These are phyloP conservation scores for Hygrocybe coccinea DNA, from an alignment of 768 basidiomycete species.

Conservation along the genomic window DNA sequence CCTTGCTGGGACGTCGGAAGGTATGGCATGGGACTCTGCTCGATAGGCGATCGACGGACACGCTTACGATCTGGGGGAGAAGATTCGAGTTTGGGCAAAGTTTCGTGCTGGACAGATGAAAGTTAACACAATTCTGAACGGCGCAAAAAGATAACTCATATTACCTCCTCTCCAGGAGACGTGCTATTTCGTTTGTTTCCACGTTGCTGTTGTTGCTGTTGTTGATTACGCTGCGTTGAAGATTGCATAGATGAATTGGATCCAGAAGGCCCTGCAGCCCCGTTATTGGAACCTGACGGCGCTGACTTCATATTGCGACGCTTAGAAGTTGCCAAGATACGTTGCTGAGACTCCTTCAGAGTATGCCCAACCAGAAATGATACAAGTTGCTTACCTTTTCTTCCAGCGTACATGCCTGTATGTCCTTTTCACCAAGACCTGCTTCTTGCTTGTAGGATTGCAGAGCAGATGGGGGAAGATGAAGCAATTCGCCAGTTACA, in stretches of 20 bases:
- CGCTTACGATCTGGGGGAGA: conserved; percentile 59
- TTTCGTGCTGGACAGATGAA: conserved; percentile 37
- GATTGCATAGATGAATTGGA: conserved; percentile 26
- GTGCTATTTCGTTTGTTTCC: conserved; percentile 53
- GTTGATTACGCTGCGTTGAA: conserved; percentile 25
- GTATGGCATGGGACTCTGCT: conserved; percentile 31
- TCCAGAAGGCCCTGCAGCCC: conserved; percentile 36
- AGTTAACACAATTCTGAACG: conserved; percentile 5
- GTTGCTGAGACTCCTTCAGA: conserved; percentile 26
- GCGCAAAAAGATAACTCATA: conserved; percentile 9
- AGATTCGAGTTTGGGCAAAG: conserved; percentile 43
- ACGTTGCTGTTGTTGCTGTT: conserved; percentile 27
- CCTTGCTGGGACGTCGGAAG: conserved; percentile 27
- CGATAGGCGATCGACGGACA: conserved; percentile 45
- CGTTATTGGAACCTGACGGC: conserved; percentile 31
- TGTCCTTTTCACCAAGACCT: conserved; percentile 40
- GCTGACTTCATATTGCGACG: conserved; percentile 24
- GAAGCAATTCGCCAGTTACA: not conserved
- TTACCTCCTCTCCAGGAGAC: conserved; percentile 62
- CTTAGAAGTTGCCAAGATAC: conserved; percentile 30
- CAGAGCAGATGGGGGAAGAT: conserved; percentile 35
- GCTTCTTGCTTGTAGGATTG: conserved; percentile 13
- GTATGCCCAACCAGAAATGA: not conserved
- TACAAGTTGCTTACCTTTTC: conserved; percentile 53
- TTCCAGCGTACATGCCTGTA: conserved; percentile 34